Evolutionary conservation across 345 rosid genomes (phyloP), one percentile per base, ranked within the genome.

Genomic region (Citrus maxima): DNA sequence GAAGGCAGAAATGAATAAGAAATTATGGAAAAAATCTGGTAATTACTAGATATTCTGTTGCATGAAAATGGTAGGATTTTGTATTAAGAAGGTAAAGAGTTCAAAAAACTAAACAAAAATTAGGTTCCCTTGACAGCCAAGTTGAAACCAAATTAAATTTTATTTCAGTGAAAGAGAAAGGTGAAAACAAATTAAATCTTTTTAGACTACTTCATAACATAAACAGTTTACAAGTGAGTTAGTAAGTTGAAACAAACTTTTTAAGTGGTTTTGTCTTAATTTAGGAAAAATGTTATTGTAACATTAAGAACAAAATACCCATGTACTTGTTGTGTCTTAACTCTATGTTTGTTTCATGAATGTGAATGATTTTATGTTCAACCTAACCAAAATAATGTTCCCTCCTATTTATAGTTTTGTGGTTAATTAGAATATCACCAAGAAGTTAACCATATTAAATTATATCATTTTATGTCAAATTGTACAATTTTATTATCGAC

Each of bases 1-100:
- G 58, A 14, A 16, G 38, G 22, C 59, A 25, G 13, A 62, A 24
- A 60, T 3, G 25, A 12, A 77, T 77, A 16, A 69, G 81, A 56
- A 85, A 81, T 80, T 27, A 65, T 74, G 82, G 82, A 83, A 73
- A 22, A 78, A 79, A 77, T 79, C 54, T 56, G 72, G 82, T 32
- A 83, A 84, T 81, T 67, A 80, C 18, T 70, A 69, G n/a, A 13
- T 58, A 71, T 79, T 58, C 59, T 74, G 69, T 42, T 38, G 73
- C 79, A 42, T 67, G 75, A 76, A 80, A 71, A 63, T 71, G 61
- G 79, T 12, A 80, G 42, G 67, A n/a, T 69, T 46, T 75, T 63
- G 61, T 12, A 75, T 46, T 63, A 61, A 60, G 78, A 75, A 63
- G 70, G 78, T 46, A 37, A n/a, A 42, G 77, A 62, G 58, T 63